Percentiles rank a stretch among this genome's conserved stretches.
Evolutionary conservation across 768 basidiomycete genomes (phyloP).

Genomic region (Collybia sp.): DNA sequence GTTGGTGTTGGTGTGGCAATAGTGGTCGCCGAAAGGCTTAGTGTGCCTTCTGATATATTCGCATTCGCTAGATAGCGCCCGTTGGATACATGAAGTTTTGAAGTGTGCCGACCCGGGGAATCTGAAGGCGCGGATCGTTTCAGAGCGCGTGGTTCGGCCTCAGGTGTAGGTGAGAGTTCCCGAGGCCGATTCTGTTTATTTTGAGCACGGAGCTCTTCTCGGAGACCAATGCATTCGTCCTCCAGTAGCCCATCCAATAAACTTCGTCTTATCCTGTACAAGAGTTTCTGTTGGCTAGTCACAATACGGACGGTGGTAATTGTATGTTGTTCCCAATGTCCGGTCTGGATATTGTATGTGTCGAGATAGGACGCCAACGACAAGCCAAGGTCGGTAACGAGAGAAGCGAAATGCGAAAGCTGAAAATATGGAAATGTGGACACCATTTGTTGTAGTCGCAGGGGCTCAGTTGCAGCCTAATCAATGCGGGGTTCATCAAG

Average conservation of each 20-base stretch:
- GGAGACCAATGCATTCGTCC: conserved; percentile 51
- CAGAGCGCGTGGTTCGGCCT: not conserved
- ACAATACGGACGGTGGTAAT: conserved; percentile 56
- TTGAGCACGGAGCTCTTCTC: conserved; percentile 52
- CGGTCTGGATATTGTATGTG: conserved; percentile 45
- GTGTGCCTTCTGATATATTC: not conserved
- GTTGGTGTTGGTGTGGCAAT: too few relatives aligned
- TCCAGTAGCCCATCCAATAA: conserved; percentile 55
- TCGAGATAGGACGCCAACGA: conserved; percentile 52
- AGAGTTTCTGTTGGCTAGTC: conserved; percentile 52
- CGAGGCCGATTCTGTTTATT: not conserved
- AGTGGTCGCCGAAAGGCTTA: too few relatives aligned
- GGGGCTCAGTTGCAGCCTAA: conserved; percentile 48
- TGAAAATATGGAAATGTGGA: conserved; percentile 65
- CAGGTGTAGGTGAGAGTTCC: too few relatives aligned
- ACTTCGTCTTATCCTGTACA: conserved; percentile 58
- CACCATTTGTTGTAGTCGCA: conserved; percentile 52
- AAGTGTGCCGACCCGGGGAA: conserved; percentile 5
- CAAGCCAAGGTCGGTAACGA: conserved; percentile 54
- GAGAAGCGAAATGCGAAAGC: conserved; percentile 43
- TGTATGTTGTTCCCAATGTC: conserved; percentile 67
- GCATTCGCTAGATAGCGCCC: conserved; percentile 25
- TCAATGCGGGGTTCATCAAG: conserved; percentile 1
- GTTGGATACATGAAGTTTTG: conserved; percentile 26
- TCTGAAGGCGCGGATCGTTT: conserved; percentile 20